Evolutionary conservation across 2,329 filamentous ascomycete species (phyloP), one percentile per base, ranked within the genome.

Genomic region (Fusarium sp.): DNA sequence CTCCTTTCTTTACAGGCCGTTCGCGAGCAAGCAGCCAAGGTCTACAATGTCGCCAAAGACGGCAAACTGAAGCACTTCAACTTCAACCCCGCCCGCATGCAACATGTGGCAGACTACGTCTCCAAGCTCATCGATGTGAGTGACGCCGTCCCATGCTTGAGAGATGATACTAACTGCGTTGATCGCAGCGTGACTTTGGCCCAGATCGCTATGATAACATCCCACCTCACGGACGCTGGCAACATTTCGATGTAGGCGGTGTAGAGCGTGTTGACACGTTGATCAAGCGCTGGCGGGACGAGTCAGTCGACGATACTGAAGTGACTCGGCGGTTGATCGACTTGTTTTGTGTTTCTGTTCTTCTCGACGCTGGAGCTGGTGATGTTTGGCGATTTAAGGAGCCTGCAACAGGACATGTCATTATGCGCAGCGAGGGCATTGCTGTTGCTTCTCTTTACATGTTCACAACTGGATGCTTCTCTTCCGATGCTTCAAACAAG

Each of bases 221-320:
- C 46, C 83, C 83, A 0, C 81, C 83, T 9, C 83, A 86, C 60
- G 85, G 80, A 8, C 80, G 86, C 39, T 88, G 86, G 83, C 86
- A 88, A 69, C 86, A 88, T 73, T 88, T 88, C 63, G 82, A 87
- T 12, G 80, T 86, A 35, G 85, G 85, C 9, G 79, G 78, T 12
- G 74, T 83, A 26, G 75, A 80, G 35, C 83, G 85, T 31, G 73
- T 86, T 7, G 73, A 76, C 7, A 70, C 75, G 7, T 69, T 85
- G 3, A 72, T 83, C 4, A 68, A 77, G 24, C 69, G 76, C 39
- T 85, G 83, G 84, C 73, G 79, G 3, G 69, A 67, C 3, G 73
- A 76, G 0, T 73, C 32, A 0, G n/a, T 73, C 2, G 70, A 85
- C 47, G 74, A 77, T 2, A 61, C 73, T 1, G 84, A 86, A 58